These are phyloP conservation scores for Wilhelminamyces savonicus DNA, from an alignment of 805 yeast species.

Conservation along the genomic window DNA sequence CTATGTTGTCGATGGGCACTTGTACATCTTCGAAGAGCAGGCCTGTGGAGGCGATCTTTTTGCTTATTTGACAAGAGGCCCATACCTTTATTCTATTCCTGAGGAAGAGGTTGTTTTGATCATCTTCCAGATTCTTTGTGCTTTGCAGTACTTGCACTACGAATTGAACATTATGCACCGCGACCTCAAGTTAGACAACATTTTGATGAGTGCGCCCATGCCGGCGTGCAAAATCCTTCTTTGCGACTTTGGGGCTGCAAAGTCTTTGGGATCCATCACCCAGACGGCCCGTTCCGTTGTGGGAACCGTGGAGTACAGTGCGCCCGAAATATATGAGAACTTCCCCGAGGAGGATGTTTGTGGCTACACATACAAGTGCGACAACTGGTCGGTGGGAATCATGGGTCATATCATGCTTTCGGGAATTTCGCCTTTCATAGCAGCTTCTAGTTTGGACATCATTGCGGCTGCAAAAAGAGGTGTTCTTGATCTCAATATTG, in stretches of 20 bases:
- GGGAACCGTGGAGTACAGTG: slow-evolving; percentile 66
- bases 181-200: slow-evolving; percentile 62
- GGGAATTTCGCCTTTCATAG: slow-evolving; percentile 61
- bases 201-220: slow-evolving; percentile 47
- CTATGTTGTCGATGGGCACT: slow-evolving; percentile 12
- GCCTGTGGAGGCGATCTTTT: slow-evolving; percentile 55
- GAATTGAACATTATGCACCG: slow-evolving; percentile 52
- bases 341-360: slow-evolving; percentile 9
- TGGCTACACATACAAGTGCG: slow-evolving; percentile 55
- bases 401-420: slow-evolving; percentile 53
- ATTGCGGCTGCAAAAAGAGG: slow-evolving; percentile 39
- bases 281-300: slow-evolving; percentile 45
- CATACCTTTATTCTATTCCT: slow-evolving; percentile 33
- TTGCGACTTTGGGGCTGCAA: slow-evolving; percentile 63
- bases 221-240: slow-evolving; percentile 49
- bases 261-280: slow-evolving; percentile 8
- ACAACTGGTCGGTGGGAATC: slow-evolving; percentile 66
- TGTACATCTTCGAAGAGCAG: slow-evolving; percentile 45
- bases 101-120: slow-evolving; percentile 52
- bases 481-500: slow-evolving; percentile 26
- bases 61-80: slow-evolving; percentile 43
- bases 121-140: slow-evolving; percentile 50
- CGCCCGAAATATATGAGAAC: slow-evolving; percentile 52
- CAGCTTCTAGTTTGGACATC: slow-evolving; percentile 24
- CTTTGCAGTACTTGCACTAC: slow-evolving; percentile 49